Evolutionary conservation across 306 rosid genomes (phyloP).

Genomic region (Gillenia trifoliata): DNA sequence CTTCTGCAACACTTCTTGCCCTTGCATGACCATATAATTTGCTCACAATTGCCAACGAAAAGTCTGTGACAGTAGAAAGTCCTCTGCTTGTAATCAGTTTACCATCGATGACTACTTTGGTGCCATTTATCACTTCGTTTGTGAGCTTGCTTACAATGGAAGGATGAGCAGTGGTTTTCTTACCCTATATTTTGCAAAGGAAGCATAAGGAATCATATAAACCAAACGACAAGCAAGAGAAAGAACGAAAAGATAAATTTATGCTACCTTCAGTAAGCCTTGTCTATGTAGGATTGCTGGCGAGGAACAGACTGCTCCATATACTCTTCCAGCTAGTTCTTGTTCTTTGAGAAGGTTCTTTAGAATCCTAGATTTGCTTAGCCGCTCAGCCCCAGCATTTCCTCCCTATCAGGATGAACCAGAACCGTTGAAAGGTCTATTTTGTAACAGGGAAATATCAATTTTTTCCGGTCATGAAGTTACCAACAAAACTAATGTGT

Average conservation of each 20-base stretch:
- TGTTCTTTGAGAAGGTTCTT: constrained; percentile 82
- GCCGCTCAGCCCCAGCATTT: constrained; percentile 47
- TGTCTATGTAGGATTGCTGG: constrained; percentile 57
- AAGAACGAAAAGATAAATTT: constrained; percentile 10
- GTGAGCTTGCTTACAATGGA: constrained; percentile 32
- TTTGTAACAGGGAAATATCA: neutral
- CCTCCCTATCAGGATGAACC: constrained; percentile 58
- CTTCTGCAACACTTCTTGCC: constrained; percentile 95
- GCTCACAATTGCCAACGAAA: constrained; percentile 72
- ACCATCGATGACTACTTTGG: constrained; percentile 82
- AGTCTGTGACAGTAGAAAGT: constrained; percentile 58
- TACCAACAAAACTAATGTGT: neutral
- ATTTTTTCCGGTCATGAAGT: neutral
- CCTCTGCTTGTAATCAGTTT: constrained; percentile 82
- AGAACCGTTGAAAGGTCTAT: neutral
- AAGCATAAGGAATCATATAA: constrained; percentile 9
- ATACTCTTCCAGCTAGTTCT: constrained; percentile 58
- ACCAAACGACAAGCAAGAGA: neutral
- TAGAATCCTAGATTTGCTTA: constrained; percentile 66
- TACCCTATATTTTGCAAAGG: constrained; percentile 44
- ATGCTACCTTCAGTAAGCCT: constrained; percentile 77
- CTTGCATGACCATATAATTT: constrained; percentile 80
- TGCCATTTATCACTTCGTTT: constrained; percentile 38
- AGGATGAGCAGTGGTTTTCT: constrained; percentile 56
- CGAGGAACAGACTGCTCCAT: constrained; percentile 76